phyloP scores from a whole-genome alignment of 169 alveolate genomes.

The Eimeria sp. region DNA sequence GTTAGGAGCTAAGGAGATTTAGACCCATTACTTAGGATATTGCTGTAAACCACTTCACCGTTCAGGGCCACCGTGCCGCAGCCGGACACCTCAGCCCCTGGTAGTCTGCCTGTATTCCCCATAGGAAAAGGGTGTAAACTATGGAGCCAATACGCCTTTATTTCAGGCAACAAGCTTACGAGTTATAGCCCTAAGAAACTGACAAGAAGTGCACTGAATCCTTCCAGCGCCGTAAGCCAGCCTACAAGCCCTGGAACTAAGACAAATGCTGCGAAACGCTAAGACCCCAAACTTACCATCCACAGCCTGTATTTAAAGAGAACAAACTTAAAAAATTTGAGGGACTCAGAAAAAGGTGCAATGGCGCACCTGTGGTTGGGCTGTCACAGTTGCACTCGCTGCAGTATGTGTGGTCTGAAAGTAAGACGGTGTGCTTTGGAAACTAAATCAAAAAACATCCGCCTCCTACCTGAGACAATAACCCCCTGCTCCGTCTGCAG shows the following conservation, averaged over 20 bases:
- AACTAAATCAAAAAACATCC: neutral
- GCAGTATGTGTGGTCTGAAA: conserved; percentile 70
- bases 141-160: neutral
- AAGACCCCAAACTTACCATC: conserved; percentile 35
- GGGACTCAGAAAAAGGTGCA: too few relatives aligned
- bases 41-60: conserved; percentile 73
- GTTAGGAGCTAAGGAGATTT: neutral
- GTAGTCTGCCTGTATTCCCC: conserved; percentile 42
- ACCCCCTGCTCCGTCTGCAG: conserved; percentile 77
- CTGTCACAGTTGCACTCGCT: conserved; percentile 74
- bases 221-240: conserved; percentile 79
- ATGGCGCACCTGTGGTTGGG: conserved; percentile 56
- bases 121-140: neutral
- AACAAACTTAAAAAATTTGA: neutral
- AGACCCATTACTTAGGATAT: neutral
- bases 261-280: neutral
- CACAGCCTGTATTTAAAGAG: conserved; percentile 65
- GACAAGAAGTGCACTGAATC: conserved; percentile 78
- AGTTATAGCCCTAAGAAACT: conserved; percentile 56
- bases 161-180: neutral
- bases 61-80: conserved; percentile 78
- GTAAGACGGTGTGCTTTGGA: too few relatives aligned
- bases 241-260: neutral
- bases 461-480: conserved; percentile 60
- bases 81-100: conserved; percentile 80